Evolutionary conservation across 495 filamentous ascomycete species (phyloP), one percentile per base, ranked within the genome.

Genomic region (Xylona heveae): DNA sequence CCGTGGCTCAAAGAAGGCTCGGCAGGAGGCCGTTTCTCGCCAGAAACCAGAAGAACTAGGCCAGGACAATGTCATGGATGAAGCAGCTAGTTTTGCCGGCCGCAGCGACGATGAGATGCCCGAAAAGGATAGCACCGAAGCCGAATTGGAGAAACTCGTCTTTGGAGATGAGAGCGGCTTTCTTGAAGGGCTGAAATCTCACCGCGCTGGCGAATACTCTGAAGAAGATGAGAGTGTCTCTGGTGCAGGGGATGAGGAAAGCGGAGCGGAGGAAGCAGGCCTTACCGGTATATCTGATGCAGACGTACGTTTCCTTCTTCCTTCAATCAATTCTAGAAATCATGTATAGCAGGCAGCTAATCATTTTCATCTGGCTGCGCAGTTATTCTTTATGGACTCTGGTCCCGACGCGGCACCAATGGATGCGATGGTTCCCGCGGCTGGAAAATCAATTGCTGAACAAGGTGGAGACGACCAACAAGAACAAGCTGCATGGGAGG

Each of bases 381-480:
- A 78, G 66, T 63, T 79, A 28, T 78, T 79, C 49, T 74, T 77
- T 49, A 52, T 75, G 16, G 75, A 78, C 45, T 61, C 67, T n/a
- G 69, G 61, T 28, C 48, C 56, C 31, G 44, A 42, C 45, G 61
- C 46, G 3, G 42, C 46, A 28, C 48, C 42, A 4, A 51, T 42
- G 6, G 41, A 44, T 2, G 53, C 54, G 15, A 35, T 38, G n/a
- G 35, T 51, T 13, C 39, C 45, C 23, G 38, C 48, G 17, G 53
- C 47, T n/a, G 3, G 43, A 60, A n/a, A 41, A 46, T 5, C 51
- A 55, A 19, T 51, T 51, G 4, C 38, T n/a, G n/a, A 45, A n/a
- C 43, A 34, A 12, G 43, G 51, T 14, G 45, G 47, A 2, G 46
- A 48, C 16, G 47, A 54, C 7, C 50, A 50, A 1, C 42, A 49